Evolutionary conservation across 2,329 filamentous ascomycete species (phyloP).

Genomic region (Aspergillus clavatus): DNA sequence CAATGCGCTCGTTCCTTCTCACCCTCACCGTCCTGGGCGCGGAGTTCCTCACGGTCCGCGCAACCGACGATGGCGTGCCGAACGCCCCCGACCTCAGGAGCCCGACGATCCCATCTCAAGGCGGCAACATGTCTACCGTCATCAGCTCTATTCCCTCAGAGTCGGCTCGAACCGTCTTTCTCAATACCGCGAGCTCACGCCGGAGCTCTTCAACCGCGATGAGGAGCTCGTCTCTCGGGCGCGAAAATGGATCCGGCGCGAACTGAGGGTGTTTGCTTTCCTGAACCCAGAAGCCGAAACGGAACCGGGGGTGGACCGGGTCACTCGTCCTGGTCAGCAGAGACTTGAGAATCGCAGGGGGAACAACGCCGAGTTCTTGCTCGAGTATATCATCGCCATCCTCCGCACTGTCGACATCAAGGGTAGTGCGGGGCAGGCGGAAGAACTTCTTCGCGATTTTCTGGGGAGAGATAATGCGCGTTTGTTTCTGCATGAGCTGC

Average conservation of each 20-base stretch:
- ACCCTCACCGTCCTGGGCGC: conserved; percentile 4
- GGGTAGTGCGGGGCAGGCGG: conserved; percentile 70
- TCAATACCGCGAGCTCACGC: conserved; percentile 68
- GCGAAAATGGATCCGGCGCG: conserved; percentile 74
- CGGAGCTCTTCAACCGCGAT: conserved; percentile 59
- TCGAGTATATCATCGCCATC: conserved; percentile 81
- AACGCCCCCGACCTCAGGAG: conserved; percentile 26
- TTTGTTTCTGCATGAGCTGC: conserved; percentile 79
- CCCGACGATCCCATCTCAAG: conserved; percentile 49
- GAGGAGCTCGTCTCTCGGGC: conserved; percentile 69
- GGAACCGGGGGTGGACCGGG: conserved; percentile 11
- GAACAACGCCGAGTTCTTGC: conserved; percentile 74
- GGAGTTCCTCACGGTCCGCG: conserved; percentile 11
- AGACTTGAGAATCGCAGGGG: conserved; percentile 44
- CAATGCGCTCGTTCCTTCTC: conserved; percentile 10
- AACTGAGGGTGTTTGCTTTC: conserved; percentile 78
- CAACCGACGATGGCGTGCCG: conserved; percentile 16
- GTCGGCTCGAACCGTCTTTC: conserved; percentile 78
- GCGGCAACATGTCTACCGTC: conserved; percentile 68
- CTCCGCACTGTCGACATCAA: conserved; percentile 78
- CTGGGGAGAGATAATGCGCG: conserved; percentile 67
- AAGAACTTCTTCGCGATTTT: conserved; percentile 73
- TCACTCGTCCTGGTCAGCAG: conserved; percentile 26
- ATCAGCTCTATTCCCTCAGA: conserved; percentile 70
- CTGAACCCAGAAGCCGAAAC: conserved; percentile 44